Base-by-base conservation (phyloP, 345 rosid genomes). In the Reutealis trisperma region DNA sequence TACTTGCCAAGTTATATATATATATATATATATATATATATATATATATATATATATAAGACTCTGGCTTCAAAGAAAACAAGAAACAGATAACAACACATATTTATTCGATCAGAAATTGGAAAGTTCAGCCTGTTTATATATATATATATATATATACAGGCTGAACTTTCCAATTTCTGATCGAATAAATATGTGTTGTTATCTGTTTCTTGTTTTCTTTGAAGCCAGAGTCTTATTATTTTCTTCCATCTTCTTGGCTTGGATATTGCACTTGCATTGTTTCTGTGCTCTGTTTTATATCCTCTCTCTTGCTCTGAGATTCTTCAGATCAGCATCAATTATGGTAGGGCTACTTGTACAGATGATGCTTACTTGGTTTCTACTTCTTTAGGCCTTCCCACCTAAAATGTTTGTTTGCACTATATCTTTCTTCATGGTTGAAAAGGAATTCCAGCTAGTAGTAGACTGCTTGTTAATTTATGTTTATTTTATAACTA, bases 341-440 rank as follows among this genome's bases (percentile, higher is more conserved):
- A 12, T 52, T 32, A 4, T 45, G 47, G 55, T 1, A 45, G 71
- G 64, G 30, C 34, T 41, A 44, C 71, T 45, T 27, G 16, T 61
- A 45, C 8, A 0, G 3, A 11, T 42, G 4, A 22, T 25, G 44
- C 19, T 4, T 42, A 24, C 27, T 22, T 44, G 44, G 24, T 42
- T 16, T 61, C 18, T 61, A 73, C 61, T 52, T 70, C 60, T 27
- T 52, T 27, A 21, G 61, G 12, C 18, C 15, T 4, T 49, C 25
- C 45, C 16, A 18, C 0, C 25, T 51, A 3, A 9, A 47, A 10
- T 47, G 1, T 41, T 19, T 16, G 13, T 71, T 51, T 25, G 52
- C 70, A 15, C n/a, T 41, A 54, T 60, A 18, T 63, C 54, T 10
- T 61, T 49, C 72, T 9, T 63, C n/a, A 64, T 72, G 52, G 34